Percentiles rank a stretch among this genome's conserved stretches.
Conservation (phyloP, 2,329 filamentous ascomycete species). For the Hypoxylon sp. region DNA sequence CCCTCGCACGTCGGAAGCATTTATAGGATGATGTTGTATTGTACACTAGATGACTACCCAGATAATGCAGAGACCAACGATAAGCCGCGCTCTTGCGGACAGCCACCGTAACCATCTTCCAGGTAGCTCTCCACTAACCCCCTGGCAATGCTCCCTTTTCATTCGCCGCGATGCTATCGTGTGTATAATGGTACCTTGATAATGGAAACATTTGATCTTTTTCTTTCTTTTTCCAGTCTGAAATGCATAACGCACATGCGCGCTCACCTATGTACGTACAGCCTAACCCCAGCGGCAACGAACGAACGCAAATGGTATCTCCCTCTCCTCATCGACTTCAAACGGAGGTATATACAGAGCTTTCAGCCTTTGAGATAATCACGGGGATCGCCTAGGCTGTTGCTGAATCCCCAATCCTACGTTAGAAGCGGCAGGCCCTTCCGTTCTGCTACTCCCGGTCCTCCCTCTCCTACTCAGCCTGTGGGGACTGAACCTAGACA, state of each 20-base stretch:
- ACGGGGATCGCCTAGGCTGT: slow-evolving; percentile 4
- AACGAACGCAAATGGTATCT: slow-evolving; percentile 1
- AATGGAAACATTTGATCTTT: slow-evolving; percentile 14
- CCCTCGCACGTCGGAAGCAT: not conserved
- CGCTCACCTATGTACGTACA: slow-evolving; percentile 17
- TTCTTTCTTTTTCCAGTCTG: slow-evolving; percentile 12
- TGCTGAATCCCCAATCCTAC: slow-evolving; percentile 39
- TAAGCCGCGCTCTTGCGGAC: no score
- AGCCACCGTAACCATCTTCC: no score
- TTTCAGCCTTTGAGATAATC: slow-evolving; percentile 3
- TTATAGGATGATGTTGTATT: not conserved
- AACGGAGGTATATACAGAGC: slow-evolving; percentile 17
- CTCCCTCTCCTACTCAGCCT: slow-evolving; percentile 25
- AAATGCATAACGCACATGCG: slow-evolving; percentile 5
- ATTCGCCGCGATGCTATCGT: slow-evolving; percentile 3
- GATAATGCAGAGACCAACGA: no score
- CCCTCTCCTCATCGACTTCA: not conserved
- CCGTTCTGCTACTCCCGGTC: slow-evolving; percentile 17
- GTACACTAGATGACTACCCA: not conserved
- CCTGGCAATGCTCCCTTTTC: not conserved
- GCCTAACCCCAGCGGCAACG: not conserved
- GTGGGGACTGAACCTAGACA: slow-evolving; percentile 24
- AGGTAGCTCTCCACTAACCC: no score
- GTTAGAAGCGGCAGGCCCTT: slow-evolving; percentile 4
- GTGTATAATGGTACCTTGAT: not conserved